Base-by-base conservation (phyloP, 495 filamentous ascomycete species). In the Penicillium fimorum region DNA sequence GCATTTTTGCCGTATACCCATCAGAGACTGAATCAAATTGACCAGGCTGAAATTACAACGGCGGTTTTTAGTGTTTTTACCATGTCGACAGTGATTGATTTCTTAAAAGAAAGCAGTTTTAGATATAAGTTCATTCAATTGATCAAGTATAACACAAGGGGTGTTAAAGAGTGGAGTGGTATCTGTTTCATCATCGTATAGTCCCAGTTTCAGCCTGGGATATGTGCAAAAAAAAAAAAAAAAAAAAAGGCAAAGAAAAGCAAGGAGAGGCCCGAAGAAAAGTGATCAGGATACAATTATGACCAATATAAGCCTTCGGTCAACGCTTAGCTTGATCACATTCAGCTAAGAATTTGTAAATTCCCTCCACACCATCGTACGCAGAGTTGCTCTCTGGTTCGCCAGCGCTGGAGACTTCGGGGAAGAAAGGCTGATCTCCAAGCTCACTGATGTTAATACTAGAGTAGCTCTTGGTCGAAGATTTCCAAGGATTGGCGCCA, bases 261-360 rank as follows among this genome's bases (percentile, higher is more conserved):
- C 7, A 41, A 41, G 1, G 8, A 45, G 22, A 20, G 20, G 9
- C 40, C 1, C n/a, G 41, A 22, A 29, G 40, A 27, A 10, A 6
- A 5, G 37, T 13, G 20, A 35, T 7, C 42, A 22, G 22, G 6
- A 44, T 44, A 32, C n/a, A 61, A 52, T 5, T 1, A 58, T 18
- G 0, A 37, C 5, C 35, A 25, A 22, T 46, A 6, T 33, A 8
- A 47, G 12, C 25, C 41, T 12, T 41, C 2, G 13, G 50, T 61
- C 40, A 65, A 43, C 60, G 66, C 42, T 64, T 67, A 32, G 84
- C 81, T 17, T 76, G 75, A 68, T 96, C 90, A 66, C 92, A 94
- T 60, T 95, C 88, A 67, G 89, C 89, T 46, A 97, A 63, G 69
- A 96, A 97, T 40, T 82, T 82, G 69, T 92, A 90, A 18, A 97